Evolutionary conservation across 495 filamentous ascomycete genomes (phyloP).

Genomic region (Podospora anserina): DNA sequence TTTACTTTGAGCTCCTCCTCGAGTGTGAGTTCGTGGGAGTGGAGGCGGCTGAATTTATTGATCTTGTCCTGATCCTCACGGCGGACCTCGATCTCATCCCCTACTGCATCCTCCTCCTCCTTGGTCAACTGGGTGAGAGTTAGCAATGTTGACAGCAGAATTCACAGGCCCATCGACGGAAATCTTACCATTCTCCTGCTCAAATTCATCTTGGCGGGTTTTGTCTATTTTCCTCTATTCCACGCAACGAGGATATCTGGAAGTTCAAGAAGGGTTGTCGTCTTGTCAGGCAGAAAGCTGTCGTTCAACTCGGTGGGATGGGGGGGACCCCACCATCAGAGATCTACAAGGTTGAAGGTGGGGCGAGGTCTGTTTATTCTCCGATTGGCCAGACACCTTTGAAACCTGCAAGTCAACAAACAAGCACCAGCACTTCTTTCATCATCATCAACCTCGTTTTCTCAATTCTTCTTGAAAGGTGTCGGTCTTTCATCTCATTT

Average conservation of each 20-base stretch:
- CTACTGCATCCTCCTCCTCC: slow-evolving; percentile 77
- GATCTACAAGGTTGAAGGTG: slow-evolving; percentile 20
- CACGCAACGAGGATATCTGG: background rate
- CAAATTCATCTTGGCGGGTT: slow-evolving; percentile 27
- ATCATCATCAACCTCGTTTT: background rate
- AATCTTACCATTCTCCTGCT: slow-evolving; percentile 43
- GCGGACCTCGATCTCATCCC: slow-evolving; percentile 84
- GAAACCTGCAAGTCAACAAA: slow-evolving; percentile 18
- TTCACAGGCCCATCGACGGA: background rate
- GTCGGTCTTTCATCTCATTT: background rate
- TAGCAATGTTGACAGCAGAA: slow-evolving; percentile 11
- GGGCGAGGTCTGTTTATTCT: slow-evolving; percentile 9
- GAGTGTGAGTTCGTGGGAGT: slow-evolving; percentile 73
- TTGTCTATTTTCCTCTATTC: background rate
- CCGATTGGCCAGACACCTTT: slow-evolving; percentile 22
- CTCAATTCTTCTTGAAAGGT: background rate
- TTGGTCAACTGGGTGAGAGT: slow-evolving; percentile 68
- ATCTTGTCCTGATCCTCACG: slow-evolving; percentile 98
- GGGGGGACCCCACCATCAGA: slow-evolving; percentile 6
- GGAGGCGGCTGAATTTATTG: slow-evolving; percentile 93
- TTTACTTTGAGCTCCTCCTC: slow-evolving; percentile 81
- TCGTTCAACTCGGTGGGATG: slow-evolving; percentile 2
- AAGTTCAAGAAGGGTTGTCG: background rate
- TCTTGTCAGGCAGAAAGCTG: slow-evolving; percentile 14
- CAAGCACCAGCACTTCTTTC: background rate